Evolutionary conservation across 441 rosid genomes (phyloP), one percentile per base, ranked within the genome.

Genomic region (Pelargonium myrrhifolium): DNA sequence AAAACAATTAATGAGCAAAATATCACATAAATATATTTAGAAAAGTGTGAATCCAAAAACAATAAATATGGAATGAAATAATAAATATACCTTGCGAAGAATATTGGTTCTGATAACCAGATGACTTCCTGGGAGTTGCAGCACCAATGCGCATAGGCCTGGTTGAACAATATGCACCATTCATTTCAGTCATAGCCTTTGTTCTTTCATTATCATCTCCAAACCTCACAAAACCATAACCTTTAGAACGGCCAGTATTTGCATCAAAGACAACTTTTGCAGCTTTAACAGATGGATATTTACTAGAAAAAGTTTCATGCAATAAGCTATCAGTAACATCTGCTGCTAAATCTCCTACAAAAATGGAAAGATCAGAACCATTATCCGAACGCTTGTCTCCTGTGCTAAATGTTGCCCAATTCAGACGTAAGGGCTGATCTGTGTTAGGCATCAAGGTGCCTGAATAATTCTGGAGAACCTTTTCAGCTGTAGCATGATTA

Each of bases 101-200:
- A 65, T 72, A 76, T 42, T 82, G 89, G 65, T 87, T 94, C 65
- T 83, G 93, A 74, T 87, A 88, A 58, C 89, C 90, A 74, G 87
- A 86, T 1, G 91, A 82, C 76, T 90, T 93, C 80, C 97, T 84
- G 4, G 97, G 98, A 35, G 98, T 89, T 42, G 97, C 97, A 66
- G 93, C 86, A 75, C 98, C 96, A 55, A 90, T 86, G 0, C 98
- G 89, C 98, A 93, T 90, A 45, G 96, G 88, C 82, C 98, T 85
- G 82, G 85, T 89, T 2, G 88, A 90, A 80, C 96, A 93, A 72
- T 85, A 84, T 11, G 82, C 80, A 63, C 98, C 97, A 71, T 90
- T 81, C 98, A 93, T 93, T 79, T 93, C 98, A 14, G 77, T 63
- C 97, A 93, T 89, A 40, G 98, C 97, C 72, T 83, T 80, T 49